These are phyloP conservation scores for Talaromyces thailandensis DNA, from an alignment of 495 filamentous ascomycete genomes.

Conservation along the genomic window DNA sequence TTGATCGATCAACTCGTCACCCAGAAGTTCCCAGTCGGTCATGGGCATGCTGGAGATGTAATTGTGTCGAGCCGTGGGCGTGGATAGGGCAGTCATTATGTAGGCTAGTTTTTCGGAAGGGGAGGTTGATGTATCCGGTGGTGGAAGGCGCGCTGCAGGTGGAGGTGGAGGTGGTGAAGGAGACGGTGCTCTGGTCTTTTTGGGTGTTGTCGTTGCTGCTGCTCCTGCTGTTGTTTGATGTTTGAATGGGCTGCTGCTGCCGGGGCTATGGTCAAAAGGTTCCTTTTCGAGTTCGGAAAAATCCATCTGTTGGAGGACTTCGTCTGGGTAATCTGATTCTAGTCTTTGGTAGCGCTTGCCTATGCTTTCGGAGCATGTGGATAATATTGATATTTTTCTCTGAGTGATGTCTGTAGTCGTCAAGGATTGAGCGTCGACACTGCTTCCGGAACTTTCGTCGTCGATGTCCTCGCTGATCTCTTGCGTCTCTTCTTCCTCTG, in stretches of 20 bases:
- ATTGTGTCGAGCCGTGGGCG: constrained; percentile 36
- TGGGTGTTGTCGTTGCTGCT: neutral
- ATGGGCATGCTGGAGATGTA: constrained; percentile 59
- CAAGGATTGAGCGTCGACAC: neutral
- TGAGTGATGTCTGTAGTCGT: neutral
- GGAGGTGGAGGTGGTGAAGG: constrained; percentile 11
- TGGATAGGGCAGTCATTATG: neutral
- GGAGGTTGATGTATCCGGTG: constrained; percentile 7
- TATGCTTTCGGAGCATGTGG: neutral
- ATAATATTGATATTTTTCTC: neutral
- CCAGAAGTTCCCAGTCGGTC: constrained; percentile 73
- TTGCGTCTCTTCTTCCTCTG: neutral
- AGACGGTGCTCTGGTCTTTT: constrained; percentile 19
- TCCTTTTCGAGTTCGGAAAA: constrained; percentile 35
- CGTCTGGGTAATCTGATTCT: constrained; percentile 33
- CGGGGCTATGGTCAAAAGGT: constrained; percentile 32
- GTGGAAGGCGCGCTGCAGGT: neutral
- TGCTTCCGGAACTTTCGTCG: neutral
- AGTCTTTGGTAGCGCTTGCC: constrained; percentile 9
- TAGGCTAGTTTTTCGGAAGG: constrained; percentile 13
- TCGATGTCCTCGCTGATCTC: neutral
- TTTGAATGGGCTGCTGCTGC: constrained; percentile 10
- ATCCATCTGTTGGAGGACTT: constrained; percentile 32
- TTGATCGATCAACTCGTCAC: constrained; percentile 67
- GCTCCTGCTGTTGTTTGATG: neutral